Percentiles rank a stretch among this genome's conserved stretches.
phyloP scores from a whole-genome alignment of 768 basidiomycete species.

The Symmetrospora coprosmae region DNA sequence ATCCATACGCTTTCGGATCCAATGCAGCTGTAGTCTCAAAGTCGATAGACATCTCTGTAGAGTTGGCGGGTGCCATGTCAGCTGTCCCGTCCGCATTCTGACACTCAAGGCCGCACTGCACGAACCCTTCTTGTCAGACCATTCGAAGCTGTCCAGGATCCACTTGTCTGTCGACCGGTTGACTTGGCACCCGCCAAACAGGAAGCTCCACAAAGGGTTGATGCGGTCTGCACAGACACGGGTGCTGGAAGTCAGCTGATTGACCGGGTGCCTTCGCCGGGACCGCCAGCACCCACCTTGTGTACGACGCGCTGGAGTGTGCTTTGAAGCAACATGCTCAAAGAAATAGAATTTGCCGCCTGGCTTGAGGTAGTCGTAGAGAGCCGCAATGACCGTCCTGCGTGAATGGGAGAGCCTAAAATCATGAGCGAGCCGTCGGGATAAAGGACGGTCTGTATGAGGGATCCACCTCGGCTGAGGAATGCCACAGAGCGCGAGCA shows the following conservation, averaged over 20 bases:
- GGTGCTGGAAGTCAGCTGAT: too few species aligned
- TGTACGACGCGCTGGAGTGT: neutral
- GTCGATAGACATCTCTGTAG: neutral
- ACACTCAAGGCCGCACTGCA: neutral
- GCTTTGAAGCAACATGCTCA: constrained; percentile 16
- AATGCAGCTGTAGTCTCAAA: neutral
- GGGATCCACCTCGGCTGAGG: neutral
- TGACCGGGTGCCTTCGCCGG: neutral
- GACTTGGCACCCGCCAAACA: constrained; percentile 10
- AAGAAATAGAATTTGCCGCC: constrained; percentile 16
- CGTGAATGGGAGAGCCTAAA: neutral
- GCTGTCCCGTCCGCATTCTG: neutral
- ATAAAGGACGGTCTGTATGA: neutral
- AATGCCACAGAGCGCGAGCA: constrained; percentile 15
- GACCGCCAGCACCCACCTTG: constrained; percentile 2
- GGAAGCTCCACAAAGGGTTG: neutral
- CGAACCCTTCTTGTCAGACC: constrained; percentile 5
- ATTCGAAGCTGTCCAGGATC: constrained; percentile 15
- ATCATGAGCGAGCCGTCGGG: neutral
- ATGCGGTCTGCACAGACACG: neutral
- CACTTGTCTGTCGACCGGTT: constrained; percentile 17
- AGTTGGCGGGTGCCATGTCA: neutral
- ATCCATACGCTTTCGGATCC: constrained; percentile 14
- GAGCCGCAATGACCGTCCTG: constrained; percentile 16
- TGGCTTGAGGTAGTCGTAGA: constrained; percentile 16